Conservation (phyloP, 805 yeast species). For the Naumovozyma castellii region DNA sequence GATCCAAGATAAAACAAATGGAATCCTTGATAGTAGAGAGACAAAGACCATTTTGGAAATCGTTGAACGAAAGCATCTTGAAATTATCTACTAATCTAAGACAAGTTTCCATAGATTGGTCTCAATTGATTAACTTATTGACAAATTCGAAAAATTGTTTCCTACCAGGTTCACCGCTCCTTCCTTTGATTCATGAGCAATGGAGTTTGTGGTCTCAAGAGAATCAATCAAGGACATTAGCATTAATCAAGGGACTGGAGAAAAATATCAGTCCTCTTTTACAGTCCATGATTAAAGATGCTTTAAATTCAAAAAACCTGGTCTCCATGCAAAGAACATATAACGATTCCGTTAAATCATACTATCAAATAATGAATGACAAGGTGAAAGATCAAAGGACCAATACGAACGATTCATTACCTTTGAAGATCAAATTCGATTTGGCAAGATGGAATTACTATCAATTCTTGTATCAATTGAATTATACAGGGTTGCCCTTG, state of each 20-base stretch:
- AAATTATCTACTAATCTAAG: background rate
- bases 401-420: background rate
- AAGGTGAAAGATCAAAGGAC: background rate
- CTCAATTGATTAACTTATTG: background rate
- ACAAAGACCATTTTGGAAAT: background rate
- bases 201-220: background rate
- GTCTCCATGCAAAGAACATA: slow-evolving; percentile 6
- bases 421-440: slow-evolving; percentile 9
- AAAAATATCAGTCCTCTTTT: background rate
- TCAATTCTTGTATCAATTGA: slow-evolving; percentile 5
- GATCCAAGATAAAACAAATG: background rate
- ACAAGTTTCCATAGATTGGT: background rate
- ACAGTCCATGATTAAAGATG: background rate
- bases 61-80: background rate
- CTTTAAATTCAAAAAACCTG: background rate
- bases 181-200: background rate
- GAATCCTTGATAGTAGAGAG: background rate
- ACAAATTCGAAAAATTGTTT: background rate
- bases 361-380: slow-evolving; percentile 8
- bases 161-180: background rate
- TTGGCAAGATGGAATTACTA: slow-evolving; percentile 11
- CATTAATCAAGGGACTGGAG: background rate
- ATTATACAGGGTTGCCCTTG: slow-evolving; percentile 5
- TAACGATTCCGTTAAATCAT: slow-evolving; percentile 8
- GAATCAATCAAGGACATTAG: background rate